Evolutionary conservation across 2,329 filamentous ascomycete species (phyloP), one percentile per base, ranked within the genome.

Genomic region (Aplosporella prunicola): DNA sequence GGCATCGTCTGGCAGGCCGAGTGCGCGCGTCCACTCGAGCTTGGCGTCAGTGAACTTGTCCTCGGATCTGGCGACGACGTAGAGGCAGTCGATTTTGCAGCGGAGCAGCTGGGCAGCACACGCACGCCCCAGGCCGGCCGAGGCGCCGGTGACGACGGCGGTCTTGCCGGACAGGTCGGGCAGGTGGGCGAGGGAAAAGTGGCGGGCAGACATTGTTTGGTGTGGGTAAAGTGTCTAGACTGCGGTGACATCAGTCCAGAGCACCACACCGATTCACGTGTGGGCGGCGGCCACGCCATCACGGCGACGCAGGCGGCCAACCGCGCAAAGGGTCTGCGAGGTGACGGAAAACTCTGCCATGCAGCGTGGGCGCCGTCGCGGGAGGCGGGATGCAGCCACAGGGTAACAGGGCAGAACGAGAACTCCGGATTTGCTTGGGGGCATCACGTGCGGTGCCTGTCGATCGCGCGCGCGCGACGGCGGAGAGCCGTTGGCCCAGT

Each of bases 71-170:
- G 48, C 51, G 35, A 60, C 24, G 30, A 60, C 41, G 33, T 52
- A 52, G 15, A 55, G 45, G 13, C 50, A 54, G 13, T 47, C 26
- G 26, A 54, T 51, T 8, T 44, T 44, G 35, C 58, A 49, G n/a
- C 50, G 34, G 11, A 60, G 53, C 13, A 58, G 45, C 31, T 56
- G 49, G 3, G 51, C 41, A 11, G 46, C 51, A 31, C 56, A 53
- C 35, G 57, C 57, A 49, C 49, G 46, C 26, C 53, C 56, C 17
- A 56, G 51, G 20, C 56, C 55, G 28, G 50, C 46, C 32, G 56
- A 48, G 6, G 51, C 54, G 38, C 53, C 53, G 41, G 54, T 58
- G 13, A 60, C 43, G 17, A 58, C 46, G 4, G 52, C 51, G 5
- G 55, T 45, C 35, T 51, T 49, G 5, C 45, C 51, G 22, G 48